These are phyloP conservation scores for Alternaria sp. DNA, from an alignment of 2,329 filamentous ascomycete species.

Conservation along the genomic window DNA sequence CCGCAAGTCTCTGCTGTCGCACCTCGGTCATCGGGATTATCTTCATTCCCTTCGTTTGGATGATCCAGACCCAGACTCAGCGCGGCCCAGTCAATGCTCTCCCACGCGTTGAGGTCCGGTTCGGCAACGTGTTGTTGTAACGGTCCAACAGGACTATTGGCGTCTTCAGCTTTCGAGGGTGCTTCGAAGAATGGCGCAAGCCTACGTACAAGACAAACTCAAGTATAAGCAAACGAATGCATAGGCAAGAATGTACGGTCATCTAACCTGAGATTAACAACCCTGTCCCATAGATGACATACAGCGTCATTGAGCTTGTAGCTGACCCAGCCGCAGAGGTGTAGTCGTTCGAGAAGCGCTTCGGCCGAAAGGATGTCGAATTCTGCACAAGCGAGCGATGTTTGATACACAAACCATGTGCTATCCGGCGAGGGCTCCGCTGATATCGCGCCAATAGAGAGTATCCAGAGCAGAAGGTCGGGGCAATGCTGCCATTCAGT, in stretches of 20 bases:
- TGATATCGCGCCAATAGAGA: conserved; percentile 47
- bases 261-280: conserved; percentile 48
- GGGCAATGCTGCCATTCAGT: conserved; percentile 43
- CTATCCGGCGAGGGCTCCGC: conserved; percentile 42
- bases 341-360: conserved; percentile 39
- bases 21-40: background rate
- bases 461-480: conserved; percentile 49
- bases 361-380: conserved; percentile 40
- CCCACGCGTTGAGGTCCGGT: conserved; percentile 42
- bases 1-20: background rate
- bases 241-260: conserved; percentile 37
- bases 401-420: conserved; percentile 46
- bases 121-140: conserved; percentile 41
- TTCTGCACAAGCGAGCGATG: conserved; percentile 43
- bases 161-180: conserved; percentile 25
- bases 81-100: conserved; percentile 42
- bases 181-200: conserved; percentile 37
- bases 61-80: conserved; percentile 20
- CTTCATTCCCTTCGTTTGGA: background rate
- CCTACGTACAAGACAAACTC: conserved; percentile 36
- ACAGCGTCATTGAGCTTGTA: conserved; percentile 48
- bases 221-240: conserved; percentile 45
- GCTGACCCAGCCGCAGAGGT: conserved; percentile 49
- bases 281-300: conserved; percentile 39
- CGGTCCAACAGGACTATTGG: conserved; percentile 37